phyloP scores from a whole-genome alignment of 257 asterid species.

The Jacaranda copaia region DNA sequence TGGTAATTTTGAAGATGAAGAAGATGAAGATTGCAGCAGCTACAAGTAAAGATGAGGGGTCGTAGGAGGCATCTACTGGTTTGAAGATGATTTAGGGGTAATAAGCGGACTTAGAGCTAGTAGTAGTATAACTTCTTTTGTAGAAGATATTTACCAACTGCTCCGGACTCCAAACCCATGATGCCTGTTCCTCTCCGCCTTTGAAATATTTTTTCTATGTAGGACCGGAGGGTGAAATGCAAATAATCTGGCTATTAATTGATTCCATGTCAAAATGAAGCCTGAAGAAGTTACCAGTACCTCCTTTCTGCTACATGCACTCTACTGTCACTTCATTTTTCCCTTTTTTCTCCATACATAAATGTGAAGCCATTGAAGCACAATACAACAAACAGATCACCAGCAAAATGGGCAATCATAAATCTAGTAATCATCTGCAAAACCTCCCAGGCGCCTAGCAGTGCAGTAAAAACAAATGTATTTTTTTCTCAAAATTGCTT shows the following conservation, averaged over 20 bases:
- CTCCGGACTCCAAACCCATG: neutral
- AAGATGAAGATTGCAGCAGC: neutral
- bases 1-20: no score
- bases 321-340: neutral
- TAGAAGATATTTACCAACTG: neutral
- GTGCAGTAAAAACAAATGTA: neutral
- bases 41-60: neutral
- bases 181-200: neutral
- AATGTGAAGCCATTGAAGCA: no score
- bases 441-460: neutral
- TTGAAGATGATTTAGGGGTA: neutral
- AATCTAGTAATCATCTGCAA: neutral
- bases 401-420: neutral
- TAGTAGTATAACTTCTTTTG: neutral
- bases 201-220: neutral
- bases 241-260: neutral
- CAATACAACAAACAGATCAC: no score
- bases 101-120: neutral
- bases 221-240: constrained; percentile 8
- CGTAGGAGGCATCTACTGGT: neutral
- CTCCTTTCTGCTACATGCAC: neutral
- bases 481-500: neutral
- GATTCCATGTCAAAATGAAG: neutral
- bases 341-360: no score
- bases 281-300: neutral